Evolutionary conservation across 2,329 filamentous ascomycete genomes (phyloP).

Genomic region (Ceratocystis colombiana): DNA sequence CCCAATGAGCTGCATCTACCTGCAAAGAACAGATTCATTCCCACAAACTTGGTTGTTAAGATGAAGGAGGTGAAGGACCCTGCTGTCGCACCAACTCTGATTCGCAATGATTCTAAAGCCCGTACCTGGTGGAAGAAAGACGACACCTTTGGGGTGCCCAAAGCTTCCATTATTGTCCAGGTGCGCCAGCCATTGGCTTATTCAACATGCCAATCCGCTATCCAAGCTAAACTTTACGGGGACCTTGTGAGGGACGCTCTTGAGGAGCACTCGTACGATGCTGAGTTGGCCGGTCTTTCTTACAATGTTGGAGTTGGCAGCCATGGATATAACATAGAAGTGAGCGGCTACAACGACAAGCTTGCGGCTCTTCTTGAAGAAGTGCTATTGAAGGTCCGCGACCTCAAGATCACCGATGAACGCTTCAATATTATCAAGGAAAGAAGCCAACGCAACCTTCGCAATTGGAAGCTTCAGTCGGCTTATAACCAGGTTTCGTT

Average conservation of each 20-base stretch:
- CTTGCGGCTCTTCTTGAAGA: slow-evolving; percentile 82
- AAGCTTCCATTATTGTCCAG: slow-evolving; percentile 75
- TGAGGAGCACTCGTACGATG: slow-evolving; percentile 90
- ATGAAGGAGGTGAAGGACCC: slow-evolving; percentile 80
- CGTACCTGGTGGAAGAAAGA: slow-evolving; percentile 98
- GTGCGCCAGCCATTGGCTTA: slow-evolving; percentile 70
- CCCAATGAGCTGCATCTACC: slow-evolving; percentile 71
- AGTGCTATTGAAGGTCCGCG: slow-evolving; percentile 71
- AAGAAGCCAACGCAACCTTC: slow-evolving; percentile 61
- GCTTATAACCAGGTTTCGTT: slow-evolving; percentile 82
- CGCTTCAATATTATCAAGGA: slow-evolving; percentile 90
- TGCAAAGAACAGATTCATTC: slow-evolving; percentile 91
- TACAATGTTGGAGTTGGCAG: slow-evolving; percentile 68
- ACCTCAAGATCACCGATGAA: slow-evolving; percentile 73
- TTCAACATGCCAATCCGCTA: slow-evolving; percentile 64
- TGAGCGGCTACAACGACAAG: slow-evolving; percentile 95
- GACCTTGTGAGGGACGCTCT: slow-evolving; percentile 81
- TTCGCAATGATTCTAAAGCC: slow-evolving; percentile 70
- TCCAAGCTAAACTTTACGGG: slow-evolving; percentile 70
- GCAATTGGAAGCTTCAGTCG: slow-evolving; percentile 79
- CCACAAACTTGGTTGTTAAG: slow-evolving; percentile 83
- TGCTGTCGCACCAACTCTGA: slow-evolving; percentile 62
- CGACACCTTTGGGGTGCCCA: slow-evolving; percentile 95
- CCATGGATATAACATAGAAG: slow-evolving; percentile 63
- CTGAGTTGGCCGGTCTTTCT: slow-evolving; percentile 78